These are phyloP conservation scores for Paecilomyces sp. DNA, from an alignment of 2,329 filamentous ascomycete species.

Conservation along the genomic window DNA sequence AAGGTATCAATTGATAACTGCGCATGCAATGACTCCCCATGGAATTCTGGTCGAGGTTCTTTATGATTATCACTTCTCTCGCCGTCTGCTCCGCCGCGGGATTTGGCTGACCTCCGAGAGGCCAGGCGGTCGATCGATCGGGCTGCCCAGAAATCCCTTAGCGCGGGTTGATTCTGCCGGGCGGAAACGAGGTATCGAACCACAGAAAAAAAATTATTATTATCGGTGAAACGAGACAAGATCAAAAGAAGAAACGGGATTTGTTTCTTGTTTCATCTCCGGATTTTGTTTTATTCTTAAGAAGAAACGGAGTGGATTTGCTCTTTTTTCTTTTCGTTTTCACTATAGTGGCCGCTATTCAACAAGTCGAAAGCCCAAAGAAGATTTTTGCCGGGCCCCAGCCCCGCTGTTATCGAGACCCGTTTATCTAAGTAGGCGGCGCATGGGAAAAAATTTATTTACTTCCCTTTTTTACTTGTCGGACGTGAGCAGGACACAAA, in stretches of 20 bases:
- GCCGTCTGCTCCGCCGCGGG: slow-evolving; percentile 2
- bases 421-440: background rate
- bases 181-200: slow-evolving; percentile 15
- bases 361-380: background rate
- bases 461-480: background rate
- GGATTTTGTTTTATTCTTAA: background rate
- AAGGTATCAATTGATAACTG: background rate
- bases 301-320: background rate
- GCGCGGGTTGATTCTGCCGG: slow-evolving; percentile 22
- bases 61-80: background rate
- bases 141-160: background rate
- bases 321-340: background rate
- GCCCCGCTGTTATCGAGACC: background rate
- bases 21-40: background rate
- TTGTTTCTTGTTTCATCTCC: background rate
- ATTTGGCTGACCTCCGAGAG: background rate
- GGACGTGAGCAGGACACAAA: background rate
- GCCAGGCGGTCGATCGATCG: background rate
- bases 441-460: background rate
- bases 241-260: background rate
- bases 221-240: background rate
- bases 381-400: background rate
- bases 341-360: background rate
- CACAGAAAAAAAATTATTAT: slow-evolving; percentile 19
- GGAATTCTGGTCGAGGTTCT: background rate